Evolutionary conservation across 2,329 filamentous ascomycete species (phyloP).

Genomic region (Phaeoacremonium minimum): DNA sequence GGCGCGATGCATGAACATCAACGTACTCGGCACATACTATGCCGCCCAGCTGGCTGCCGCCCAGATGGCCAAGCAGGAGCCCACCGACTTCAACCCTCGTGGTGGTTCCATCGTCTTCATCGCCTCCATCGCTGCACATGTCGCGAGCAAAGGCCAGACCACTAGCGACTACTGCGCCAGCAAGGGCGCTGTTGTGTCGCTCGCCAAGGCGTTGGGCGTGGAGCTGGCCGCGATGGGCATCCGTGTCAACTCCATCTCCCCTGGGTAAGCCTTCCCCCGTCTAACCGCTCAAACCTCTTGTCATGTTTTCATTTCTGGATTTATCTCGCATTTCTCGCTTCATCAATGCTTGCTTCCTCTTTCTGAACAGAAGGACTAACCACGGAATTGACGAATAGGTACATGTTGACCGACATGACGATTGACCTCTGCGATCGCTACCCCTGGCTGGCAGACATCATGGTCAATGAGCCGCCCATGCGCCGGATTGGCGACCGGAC

Average conservation of each 20-base stretch:
- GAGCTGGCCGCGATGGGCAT: slow-evolving; percentile 25
- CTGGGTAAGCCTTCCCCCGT: slow-evolving; percentile 18
- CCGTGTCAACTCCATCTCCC: slow-evolving; percentile 26
- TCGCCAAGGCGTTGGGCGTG: slow-evolving; percentile 33
- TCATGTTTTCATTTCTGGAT: too few relatives aligned
- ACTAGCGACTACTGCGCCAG: slow-evolving; percentile 36
- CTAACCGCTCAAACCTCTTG: neutral
- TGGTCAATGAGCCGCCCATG: slow-evolving; percentile 33
- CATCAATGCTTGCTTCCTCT: too few relatives aligned
- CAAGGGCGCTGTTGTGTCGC: slow-evolving; percentile 38
- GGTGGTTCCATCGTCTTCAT: slow-evolving; percentile 26
- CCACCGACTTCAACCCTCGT: slow-evolving; percentile 13
- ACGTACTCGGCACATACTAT: slow-evolving; percentile 26
- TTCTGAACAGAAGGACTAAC: neutral
- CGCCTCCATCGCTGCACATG: slow-evolving; percentile 24
- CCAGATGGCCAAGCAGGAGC: slow-evolving; percentile 25
- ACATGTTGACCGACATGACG: slow-evolving; percentile 28
- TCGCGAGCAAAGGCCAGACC: slow-evolving; percentile 21
- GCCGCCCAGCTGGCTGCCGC: slow-evolving; percentile 26
- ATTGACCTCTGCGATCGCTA: slow-evolving; percentile 18
- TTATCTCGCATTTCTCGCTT: too few relatives aligned
- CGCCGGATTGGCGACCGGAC: slow-evolving; percentile 27
- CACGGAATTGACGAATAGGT: slow-evolving; percentile 12
- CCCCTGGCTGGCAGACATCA: slow-evolving; percentile 24
- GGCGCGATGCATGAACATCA: slow-evolving; percentile 18